A percentile compares a stretch with the other conserved stretches of the same genome.
These are phyloP conservation scores for Coniella lustricola DNA, from an alignment of 2,329 filamentous ascomycete genomes.

Conservation along the genomic window DNA sequence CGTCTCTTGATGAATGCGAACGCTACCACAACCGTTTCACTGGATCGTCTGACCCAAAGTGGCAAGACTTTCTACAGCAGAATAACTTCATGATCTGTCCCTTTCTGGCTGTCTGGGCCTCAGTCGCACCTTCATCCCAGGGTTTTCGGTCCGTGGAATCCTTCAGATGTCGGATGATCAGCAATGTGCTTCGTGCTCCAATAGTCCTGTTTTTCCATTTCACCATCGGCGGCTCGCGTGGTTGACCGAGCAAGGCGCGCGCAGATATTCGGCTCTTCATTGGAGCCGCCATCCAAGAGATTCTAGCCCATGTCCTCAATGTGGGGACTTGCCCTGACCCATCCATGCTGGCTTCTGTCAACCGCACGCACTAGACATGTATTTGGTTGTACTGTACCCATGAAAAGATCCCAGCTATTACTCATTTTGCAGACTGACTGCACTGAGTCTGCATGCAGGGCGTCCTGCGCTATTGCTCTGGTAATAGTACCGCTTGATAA, in stretches of 20 bases:
- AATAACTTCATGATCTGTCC: slow-evolving; percentile 6
- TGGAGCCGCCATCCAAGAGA: slow-evolving; percentile 14
- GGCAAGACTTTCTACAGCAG: slow-evolving; percentile 2
- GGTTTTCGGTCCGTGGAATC: slow-evolving; percentile 7
- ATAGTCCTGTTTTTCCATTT: slow-evolving; percentile 15
- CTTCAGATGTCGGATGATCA: slow-evolving; percentile 13
- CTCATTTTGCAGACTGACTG: slow-evolving; percentile 2
- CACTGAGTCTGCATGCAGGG: slow-evolving; percentile 2
- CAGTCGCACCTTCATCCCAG: not conserved
- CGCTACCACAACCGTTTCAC: slow-evolving; percentile 1
- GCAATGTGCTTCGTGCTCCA: slow-evolving; percentile 8
- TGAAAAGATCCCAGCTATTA: not conserved
- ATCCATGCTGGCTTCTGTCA: not conserved
- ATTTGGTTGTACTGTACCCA: slow-evolving; percentile 6
- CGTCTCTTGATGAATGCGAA: not conserved
- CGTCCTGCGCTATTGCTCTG: not conserved
- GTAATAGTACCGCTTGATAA: too few relatives aligned
- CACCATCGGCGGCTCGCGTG: slow-evolving; percentile 16
- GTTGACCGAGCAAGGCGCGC: slow-evolving; percentile 15
- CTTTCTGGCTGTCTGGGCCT: not conserved
- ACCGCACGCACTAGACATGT: slow-evolving; percentile 13
- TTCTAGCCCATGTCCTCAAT: slow-evolving; percentile 11
- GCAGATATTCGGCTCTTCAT: slow-evolving; percentile 13
- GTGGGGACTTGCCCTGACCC: slow-evolving; percentile 15
- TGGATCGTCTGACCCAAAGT: slow-evolving; percentile 4